Conservation (phyloP, 352 stramenopile genomes). For the Pythium diclinum region DNA sequence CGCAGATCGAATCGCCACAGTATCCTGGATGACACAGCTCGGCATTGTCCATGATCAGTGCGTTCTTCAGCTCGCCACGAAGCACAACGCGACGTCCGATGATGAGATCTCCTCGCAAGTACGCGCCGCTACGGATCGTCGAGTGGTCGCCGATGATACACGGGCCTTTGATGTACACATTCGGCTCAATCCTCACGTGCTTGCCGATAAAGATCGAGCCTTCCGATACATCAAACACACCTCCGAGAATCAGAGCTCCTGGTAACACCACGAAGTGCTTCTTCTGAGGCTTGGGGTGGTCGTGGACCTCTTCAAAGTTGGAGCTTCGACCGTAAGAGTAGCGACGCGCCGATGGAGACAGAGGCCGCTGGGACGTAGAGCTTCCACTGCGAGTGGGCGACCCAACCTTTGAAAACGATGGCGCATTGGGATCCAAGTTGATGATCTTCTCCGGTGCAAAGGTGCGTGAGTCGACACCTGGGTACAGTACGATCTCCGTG, state of each 20-base stretch:
- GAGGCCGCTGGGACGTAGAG: not conserved
- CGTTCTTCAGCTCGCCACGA: conserved; percentile 69
- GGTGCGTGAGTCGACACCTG: conserved; percentile 42
- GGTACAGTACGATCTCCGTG: conserved; percentile 54
- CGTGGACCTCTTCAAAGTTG: conserved; percentile 4
- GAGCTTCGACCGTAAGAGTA: not conserved
- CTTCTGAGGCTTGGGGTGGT: conserved; percentile 26
- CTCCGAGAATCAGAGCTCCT: conserved; percentile 47
- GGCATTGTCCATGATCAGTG: conserved; percentile 63
- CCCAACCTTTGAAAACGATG: not conserved
- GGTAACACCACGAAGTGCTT: conserved; percentile 46
- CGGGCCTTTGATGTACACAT: conserved; percentile 71
- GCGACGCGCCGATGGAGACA: not conserved
- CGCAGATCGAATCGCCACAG: conserved; percentile 69
- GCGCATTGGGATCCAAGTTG: conserved; percentile 37
- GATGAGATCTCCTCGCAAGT: conserved; percentile 69
- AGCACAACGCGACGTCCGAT: conserved; percentile 56
- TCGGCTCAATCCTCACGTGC: conserved; percentile 59
- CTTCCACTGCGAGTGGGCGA: not conserved
- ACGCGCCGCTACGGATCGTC: conserved; percentile 59
- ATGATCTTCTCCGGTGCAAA: conserved; percentile 60
- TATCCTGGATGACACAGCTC: conserved; percentile 77
- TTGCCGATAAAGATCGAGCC: conserved; percentile 64
- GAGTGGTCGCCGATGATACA: conserved; percentile 66
- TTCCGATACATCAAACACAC: conserved; percentile 65